phyloP scores from a whole-genome alignment of 1,284 basidiomycete species.

The Pterulicium gracile region DNA sequence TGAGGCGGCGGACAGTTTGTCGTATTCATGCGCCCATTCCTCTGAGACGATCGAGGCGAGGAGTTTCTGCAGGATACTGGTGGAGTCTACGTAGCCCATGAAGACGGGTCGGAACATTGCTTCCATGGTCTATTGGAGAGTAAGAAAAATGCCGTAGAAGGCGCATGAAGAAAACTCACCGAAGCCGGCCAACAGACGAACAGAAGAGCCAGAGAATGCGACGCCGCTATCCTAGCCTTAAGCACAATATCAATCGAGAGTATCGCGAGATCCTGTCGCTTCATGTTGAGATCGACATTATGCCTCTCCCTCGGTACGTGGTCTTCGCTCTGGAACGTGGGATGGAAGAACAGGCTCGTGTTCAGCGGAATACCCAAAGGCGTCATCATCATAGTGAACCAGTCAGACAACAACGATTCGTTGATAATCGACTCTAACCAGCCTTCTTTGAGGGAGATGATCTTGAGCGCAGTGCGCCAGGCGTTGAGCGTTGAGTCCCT shows the following conservation, averaged over 20 bases:
- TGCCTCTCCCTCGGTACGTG: slow-evolving; percentile 55
- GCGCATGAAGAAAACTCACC: slow-evolving; percentile 26
- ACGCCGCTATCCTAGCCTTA: slow-evolving; percentile 74
- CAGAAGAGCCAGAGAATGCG: slow-evolving; percentile 71
- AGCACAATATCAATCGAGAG: slow-evolving; percentile 74
- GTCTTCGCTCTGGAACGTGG: slow-evolving; percentile 35
- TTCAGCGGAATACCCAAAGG: slow-evolving; percentile 83
- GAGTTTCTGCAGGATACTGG: slow-evolving; percentile 88
- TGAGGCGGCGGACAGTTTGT: slow-evolving; percentile 18
- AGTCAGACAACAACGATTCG: slow-evolving; percentile 53
- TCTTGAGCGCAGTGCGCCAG: slow-evolving; percentile 66
- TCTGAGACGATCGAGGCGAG: slow-evolving; percentile 79
- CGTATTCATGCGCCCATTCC: slow-evolving; percentile 79
- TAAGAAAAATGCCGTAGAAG: slow-evolving; percentile 5
- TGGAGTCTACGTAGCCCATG: slow-evolving; percentile 71
- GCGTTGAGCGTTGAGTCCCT: slow-evolving; percentile 70
- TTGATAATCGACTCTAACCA: slow-evolving; percentile 42
- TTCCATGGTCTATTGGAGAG: slow-evolving; percentile 28
- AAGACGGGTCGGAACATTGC: slow-evolving; percentile 64
- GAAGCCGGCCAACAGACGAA: slow-evolving; percentile 57
- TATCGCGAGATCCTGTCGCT: slow-evolving; percentile 84
- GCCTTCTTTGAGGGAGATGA: slow-evolving; percentile 34
- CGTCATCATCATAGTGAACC: slow-evolving; percentile 87
- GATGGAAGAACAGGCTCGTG: slow-evolving; percentile 59
- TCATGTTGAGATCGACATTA: slow-evolving; percentile 95